phyloP scores from a whole-genome alignment of 345 rosid species.

The Dipteronia sinensis region DNA sequence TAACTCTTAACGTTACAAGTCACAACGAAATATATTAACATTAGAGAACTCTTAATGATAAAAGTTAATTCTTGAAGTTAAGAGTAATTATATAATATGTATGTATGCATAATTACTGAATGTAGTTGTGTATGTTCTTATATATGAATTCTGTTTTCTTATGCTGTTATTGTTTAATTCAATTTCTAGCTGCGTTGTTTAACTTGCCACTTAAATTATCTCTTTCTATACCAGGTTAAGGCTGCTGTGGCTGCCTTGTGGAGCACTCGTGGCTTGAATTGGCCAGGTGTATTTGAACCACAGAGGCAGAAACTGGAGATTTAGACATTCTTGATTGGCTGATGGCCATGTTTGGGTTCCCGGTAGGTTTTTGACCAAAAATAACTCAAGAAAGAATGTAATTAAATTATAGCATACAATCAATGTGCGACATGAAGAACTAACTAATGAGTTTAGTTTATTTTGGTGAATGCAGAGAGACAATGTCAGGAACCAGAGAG shows the following conservation, averaged over 20 bases:
- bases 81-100: not conserved
- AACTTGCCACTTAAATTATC: constrained; percentile 12
- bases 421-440: constrained; percentile 8
- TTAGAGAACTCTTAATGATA: too few relatives aligned
- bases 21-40: too few relatives aligned
- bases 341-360: constrained; percentile 97
- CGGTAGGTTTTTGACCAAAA: constrained; percentile 48
- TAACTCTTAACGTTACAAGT: too few relatives aligned
- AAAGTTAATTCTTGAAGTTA: too few relatives aligned
- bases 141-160: not conserved
- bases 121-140: not conserved
- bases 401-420: not conserved
- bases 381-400: not conserved
- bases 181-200: constrained; percentile 3
- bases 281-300: constrained; percentile 87
- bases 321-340: constrained; percentile 95
- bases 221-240: constrained; percentile 58
- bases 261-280: constrained; percentile 81
- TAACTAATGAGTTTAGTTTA: constrained; percentile 4
- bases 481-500: constrained; percentile 94
- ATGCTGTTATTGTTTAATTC: not conserved
- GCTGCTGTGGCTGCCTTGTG: constrained; percentile 91
- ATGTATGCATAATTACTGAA: not conserved
- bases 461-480: constrained; percentile 64
- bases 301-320: constrained; percentile 86